These are phyloP conservation scores for Candida pini DNA, from an alignment of 805 yeast species.

Conservation along the genomic window DNA sequence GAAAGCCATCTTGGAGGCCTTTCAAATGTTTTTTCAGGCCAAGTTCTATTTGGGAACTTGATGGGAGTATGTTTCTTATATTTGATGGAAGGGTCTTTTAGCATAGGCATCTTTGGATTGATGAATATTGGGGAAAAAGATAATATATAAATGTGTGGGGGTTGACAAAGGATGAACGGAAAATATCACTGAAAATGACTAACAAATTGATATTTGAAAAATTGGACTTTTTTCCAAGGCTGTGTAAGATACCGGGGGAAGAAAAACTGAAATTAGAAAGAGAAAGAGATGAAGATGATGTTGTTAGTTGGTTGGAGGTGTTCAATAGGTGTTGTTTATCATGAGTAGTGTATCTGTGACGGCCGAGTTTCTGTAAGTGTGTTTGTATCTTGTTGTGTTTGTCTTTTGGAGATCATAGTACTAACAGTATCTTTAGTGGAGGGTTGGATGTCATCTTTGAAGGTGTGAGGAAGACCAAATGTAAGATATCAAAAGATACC, in stretches of 20 bases:
- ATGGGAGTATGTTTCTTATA: constrained; percentile 51
- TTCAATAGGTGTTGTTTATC: neutral
- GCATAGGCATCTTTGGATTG: constrained; percentile 27
- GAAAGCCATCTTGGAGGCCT: constrained; percentile 79
- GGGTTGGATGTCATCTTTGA: constrained; percentile 80
- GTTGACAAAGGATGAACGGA: neutral
- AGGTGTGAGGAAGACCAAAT: constrained; percentile 47
- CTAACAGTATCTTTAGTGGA: constrained; percentile 44
- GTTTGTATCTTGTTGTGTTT: neutral
- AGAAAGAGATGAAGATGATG: too few species aligned
- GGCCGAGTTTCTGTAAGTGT: constrained; percentile 37
- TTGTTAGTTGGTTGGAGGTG: too few species aligned
- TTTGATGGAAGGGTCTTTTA: constrained; percentile 57
- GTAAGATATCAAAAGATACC: constrained; percentile 35
- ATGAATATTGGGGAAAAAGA: neutral
- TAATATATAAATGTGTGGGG: neutral
- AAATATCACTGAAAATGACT: neutral
- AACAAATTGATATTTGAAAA: neutral
- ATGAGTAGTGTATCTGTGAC: constrained; percentile 31
- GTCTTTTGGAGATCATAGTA: neutral
- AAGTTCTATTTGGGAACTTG: constrained; percentile 54
- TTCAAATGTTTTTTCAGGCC: constrained; percentile 59
- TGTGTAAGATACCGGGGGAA: neutral
- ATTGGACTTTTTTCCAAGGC: neutral
- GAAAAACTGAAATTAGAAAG: too few species aligned